Base-by-base conservation (phyloP, 768 basidiomycete species). In the Mycena maculata region DNA sequence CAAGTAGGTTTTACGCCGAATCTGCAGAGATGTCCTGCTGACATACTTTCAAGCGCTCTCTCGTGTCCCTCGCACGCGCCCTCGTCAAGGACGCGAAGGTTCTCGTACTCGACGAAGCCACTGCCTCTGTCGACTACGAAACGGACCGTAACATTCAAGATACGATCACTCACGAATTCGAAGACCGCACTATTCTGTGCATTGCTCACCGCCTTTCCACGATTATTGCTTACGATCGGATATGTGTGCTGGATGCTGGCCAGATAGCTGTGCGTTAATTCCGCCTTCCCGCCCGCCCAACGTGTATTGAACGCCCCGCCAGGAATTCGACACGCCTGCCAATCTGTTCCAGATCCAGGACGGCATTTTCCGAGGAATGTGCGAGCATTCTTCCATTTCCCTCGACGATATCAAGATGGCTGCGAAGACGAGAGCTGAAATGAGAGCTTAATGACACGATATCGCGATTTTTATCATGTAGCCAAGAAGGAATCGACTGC, bases 61-160 rank as follows among this genome's bases (percentile, higher is more conserved):
- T 97, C 33, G 92, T 97, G 22, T 94, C 93, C 3, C 84, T 97
- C 31, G 96, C 96, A 18, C 85, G 96, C 36, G 96, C 96, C 0
- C 79, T 98, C 27, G 95, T 97, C 36, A 93, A 95, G 71, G 87
- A 95, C 74, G 85, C 91, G 15, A 90, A 88, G 75, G 88, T 97
- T 33, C 88, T 96, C 53, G 89, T 98, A 49, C 83, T 98, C 13
- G 96, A 98, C 75, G 95, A 96, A 81, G 95, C 95, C 0, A 96
- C 94, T 53, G 93, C 93, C n/a, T 92, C 92, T 13, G 93, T 95
- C 30, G 94, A 95, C 71, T 92, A 90, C 71, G 94, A 93, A 78
- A 96, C 94, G 0, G 96, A 98, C 80, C 82, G 89, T 63, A 93
- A 93, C 76, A 95, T 99, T 65, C 96, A 98, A 75, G 86, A 92